Percentiles rank a stretch among this genome's conserved stretches.
These are phyloP conservation scores for Tetrahymena thermophila DNA, from an alignment of 73 alveolate species.

Conservation along the genomic window DNA sequence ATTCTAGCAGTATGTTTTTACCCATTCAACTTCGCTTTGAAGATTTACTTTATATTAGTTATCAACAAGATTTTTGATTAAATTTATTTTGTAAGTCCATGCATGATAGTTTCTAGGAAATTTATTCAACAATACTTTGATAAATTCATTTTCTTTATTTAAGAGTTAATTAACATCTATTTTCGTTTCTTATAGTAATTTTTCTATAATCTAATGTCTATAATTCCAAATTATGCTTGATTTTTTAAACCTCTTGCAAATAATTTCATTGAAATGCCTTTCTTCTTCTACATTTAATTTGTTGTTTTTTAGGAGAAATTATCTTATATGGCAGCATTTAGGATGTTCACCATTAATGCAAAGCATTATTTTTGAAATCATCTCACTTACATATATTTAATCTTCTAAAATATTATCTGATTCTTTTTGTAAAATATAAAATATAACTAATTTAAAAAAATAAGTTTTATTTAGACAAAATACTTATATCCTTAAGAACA, in stretches of 20 bases:
- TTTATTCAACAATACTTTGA: neutral
- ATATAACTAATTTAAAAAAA: neutral
- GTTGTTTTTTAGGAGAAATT: neutral
- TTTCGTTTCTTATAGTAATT: neutral
- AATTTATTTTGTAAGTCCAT: neutral
- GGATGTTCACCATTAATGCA: neutral
- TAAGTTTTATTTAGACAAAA: neutral
- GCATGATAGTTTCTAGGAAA: neutral
- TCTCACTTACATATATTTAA: neutral
- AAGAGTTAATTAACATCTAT: neutral
- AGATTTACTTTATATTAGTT: neutral
- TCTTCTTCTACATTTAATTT: neutral
- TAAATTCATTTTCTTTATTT: neutral
- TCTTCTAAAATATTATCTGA: neutral
- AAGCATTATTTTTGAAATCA: neutral
- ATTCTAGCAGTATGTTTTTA: neutral
- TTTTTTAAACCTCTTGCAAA: neutral
- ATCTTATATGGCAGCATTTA: neutral
- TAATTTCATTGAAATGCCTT: neutral
- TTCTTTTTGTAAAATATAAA: neutral
- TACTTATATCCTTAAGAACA: neutral
- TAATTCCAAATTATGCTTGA: neutral
- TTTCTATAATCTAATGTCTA: neutral
- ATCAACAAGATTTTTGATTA: neutral
- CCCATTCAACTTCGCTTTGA: neutral